Conservation (phyloP, 2,329 filamentous ascomycete species). For the Westerdykella aurantiaca region DNA sequence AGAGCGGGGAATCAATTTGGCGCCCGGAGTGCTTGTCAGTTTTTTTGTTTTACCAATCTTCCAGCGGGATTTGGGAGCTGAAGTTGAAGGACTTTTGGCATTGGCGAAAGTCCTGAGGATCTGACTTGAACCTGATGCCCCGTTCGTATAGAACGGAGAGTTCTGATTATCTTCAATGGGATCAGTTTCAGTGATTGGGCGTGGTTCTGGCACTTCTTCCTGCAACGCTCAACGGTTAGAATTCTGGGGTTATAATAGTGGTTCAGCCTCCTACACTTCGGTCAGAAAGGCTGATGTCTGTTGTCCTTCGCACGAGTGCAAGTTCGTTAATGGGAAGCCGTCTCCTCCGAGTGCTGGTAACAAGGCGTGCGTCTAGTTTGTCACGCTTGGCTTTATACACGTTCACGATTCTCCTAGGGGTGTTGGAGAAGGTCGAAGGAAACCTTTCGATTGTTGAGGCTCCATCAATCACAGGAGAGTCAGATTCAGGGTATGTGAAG, state of each 20-base stretch:
- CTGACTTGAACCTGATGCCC: background rate
- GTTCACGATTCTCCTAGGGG: background rate
- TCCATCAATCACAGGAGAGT: background rate
- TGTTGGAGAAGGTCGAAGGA: background rate
- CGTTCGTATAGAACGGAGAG: background rate
- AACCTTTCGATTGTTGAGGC: background rate
- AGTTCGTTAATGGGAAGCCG: slow-evolving; percentile 22
- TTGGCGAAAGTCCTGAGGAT: background rate
- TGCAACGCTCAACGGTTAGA: slow-evolving; percentile 12
- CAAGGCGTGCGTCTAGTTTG: background rate
- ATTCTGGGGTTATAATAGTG: background rate
- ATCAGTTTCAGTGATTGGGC: slow-evolving; percentile 12
- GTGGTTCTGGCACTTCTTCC: slow-evolving; percentile 7
- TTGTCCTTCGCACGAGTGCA: slow-evolving; percentile 22
- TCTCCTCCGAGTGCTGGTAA: slow-evolving; percentile 14
- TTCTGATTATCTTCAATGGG: slow-evolving; percentile 25
- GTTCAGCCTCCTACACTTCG: slow-evolving; percentile 18
- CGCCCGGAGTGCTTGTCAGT: background rate
- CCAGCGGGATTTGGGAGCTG: background rate
- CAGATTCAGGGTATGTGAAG: background rate
- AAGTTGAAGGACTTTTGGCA: background rate
- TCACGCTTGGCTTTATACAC: background rate
- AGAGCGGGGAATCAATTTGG: too few relatives aligned
- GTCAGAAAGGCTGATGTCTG: slow-evolving; percentile 20
- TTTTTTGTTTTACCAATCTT: background rate